Base-by-base conservation (phyloP, 2,329 filamentous ascomycete species). In the Trichothecium sympodiale region DNA sequence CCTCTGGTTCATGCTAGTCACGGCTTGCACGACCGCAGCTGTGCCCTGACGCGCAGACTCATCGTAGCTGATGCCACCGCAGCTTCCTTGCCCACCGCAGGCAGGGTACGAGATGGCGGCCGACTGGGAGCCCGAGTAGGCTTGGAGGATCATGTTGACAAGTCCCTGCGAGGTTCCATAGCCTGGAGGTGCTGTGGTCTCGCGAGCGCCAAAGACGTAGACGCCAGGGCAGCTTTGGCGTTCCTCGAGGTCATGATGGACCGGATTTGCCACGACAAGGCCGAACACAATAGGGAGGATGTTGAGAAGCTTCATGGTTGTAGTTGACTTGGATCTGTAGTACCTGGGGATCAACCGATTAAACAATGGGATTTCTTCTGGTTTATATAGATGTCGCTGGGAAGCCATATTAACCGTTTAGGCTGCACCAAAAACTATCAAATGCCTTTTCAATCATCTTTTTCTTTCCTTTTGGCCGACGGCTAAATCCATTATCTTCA, bases 31-130 rank as follows among this genome's bases (percentile, higher is more conserved):
- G 4, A 77, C 75, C 9, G 76, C 74, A 7, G 59, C 48, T 4
- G 72, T 75, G 28, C 77, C 77, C 38, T 72, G 64, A 4, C 59
- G 50, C 1, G 70, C 74, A 7, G 75, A 80, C 44, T 65, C 66
- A 2, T 65, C 71, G 44, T 82, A 83, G 47, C 64, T 67, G 17
- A 69, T 55, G n/a, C 69, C 62, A 12, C 74, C 74, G 45, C 77
- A 80, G 1, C 59, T 62, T 1, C 61, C 47, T 45, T 74, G 67
- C 5, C 77, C 77, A 38, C 77, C 77, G 29, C 74, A 79, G 2
- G 78, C 78, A 27, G 79, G 71, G 45, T 77, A 76, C 28, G 40
- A 49, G 41, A 77, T 74, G 14, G 71, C 65, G 41, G 74, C 71
- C 2, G 69, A 56, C 0, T 69, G 74, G 1, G 69, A 54, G 1